These are phyloP conservation scores for Psilocybe cubensis DNA, from an alignment of 768 basidiomycete species.

Conservation along the genomic window DNA sequence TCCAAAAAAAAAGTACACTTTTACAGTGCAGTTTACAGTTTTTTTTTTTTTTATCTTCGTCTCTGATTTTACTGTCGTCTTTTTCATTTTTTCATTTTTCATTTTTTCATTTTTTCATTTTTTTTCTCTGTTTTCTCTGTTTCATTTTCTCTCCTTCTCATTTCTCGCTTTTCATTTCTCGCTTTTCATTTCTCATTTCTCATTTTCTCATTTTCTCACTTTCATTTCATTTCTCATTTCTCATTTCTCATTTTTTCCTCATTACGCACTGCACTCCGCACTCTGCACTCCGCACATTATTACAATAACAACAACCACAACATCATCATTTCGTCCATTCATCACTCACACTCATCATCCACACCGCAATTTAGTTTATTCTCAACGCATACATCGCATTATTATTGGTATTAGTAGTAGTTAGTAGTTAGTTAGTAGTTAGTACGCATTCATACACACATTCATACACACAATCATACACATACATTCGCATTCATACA, in stretches of 20 bases:
- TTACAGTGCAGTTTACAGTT: background rate
- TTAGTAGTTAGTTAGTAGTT: too few relatives aligned
- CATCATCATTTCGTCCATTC: too few relatives aligned
- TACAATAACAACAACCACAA: too few relatives aligned
- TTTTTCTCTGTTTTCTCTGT: background rate
- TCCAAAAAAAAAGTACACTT: too few relatives aligned
- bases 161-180: background rate
- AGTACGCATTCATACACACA: too few relatives aligned
- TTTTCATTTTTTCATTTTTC: background rate
- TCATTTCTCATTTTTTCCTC: background rate
- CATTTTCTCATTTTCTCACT: background rate
- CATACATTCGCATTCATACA: too few relatives aligned
- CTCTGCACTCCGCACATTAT: too few relatives aligned
- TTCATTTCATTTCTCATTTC: background rate
- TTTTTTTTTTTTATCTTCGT: conserved; percentile 2
- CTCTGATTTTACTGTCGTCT: background rate
- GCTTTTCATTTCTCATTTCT: background rate
- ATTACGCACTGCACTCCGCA: background rate
- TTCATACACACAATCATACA: too few relatives aligned
- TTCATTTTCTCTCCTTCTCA: background rate
- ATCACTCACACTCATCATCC: too few relatives aligned
- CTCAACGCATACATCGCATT: too few relatives aligned
- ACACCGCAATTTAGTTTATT: too few relatives aligned
- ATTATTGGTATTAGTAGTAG: too few relatives aligned
- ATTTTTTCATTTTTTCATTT: background rate